A percentile compares a stretch with the other conserved stretches of the same genome.
Conservation (phyloP, 106 monocot species). For the Platanthera guangdongensis region DNA sequence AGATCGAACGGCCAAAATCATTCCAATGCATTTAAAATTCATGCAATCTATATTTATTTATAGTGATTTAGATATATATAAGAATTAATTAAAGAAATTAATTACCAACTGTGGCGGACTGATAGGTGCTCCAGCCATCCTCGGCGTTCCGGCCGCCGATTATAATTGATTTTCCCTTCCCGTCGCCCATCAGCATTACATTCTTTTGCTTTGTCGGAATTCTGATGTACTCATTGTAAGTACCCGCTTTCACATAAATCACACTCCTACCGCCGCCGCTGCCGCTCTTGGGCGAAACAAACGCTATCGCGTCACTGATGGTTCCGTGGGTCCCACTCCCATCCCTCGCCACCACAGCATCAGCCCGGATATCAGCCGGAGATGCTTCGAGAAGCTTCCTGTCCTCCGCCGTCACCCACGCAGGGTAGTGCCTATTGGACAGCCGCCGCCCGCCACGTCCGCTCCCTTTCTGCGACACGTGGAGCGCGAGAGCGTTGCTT, state of each 20-base stretch:
- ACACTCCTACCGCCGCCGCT: slow-evolving; percentile 35
- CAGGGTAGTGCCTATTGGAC: slow-evolving; percentile 20
- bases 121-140: slow-evolving; percentile 49
- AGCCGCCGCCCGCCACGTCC: slow-evolving; percentile 7
- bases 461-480: not conserved
- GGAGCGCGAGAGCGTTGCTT: slow-evolving; percentile 63
- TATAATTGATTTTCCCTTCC: slow-evolving; percentile 67
- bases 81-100: too few species aligned
- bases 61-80: too few species aligned
- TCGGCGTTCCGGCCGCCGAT: slow-evolving; percentile 29
- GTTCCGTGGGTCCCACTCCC: slow-evolving; percentile 55
- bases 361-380: slow-evolving; percentile 25
- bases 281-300: slow-evolving; percentile 17
- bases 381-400: slow-evolving; percentile 54
- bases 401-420: slow-evolving; percentile 49
- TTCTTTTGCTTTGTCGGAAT: slow-evolving; percentile 60
- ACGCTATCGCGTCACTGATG: slow-evolving; percentile 57
- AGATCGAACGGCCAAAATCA: too few species aligned
- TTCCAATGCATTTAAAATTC: too few species aligned
- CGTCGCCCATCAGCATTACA: slow-evolving; percentile 80
- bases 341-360: slow-evolving; percentile 70
- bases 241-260: slow-evolving; percentile 75
- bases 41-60: too few species aligned
- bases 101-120: slow-evolving; percentile 78
- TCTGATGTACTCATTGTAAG: slow-evolving; percentile 51